Evolutionary conservation across 2,329 filamentous ascomycete genomes (phyloP), one percentile per base, ranked within the genome.

Genomic region (Periconia digitata): DNA sequence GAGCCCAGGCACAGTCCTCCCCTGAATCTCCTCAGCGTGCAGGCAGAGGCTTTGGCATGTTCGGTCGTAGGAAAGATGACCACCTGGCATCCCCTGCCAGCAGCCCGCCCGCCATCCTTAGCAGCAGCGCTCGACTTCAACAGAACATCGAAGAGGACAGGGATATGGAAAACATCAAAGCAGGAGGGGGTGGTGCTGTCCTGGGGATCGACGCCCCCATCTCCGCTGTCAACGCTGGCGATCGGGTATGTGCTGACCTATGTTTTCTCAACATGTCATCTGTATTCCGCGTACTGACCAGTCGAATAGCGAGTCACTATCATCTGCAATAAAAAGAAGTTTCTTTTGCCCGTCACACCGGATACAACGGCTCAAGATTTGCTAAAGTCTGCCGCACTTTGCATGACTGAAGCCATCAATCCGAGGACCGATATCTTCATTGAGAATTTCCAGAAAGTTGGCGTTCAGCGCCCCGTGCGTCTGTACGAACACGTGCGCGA

Each of bases 401-500:
- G 79, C 56, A 79, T 91, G 60, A 79, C 80, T 16, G 82, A 86
- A 47, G 72, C 75, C 1, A 85, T 95, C 51, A 79, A 85, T 53
- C 78, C 85, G 0, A 74, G 79, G 10, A 81, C 79, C 12, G 87
- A 85, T 44, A 79, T 94, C n/a, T 69, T 96, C 10, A 72, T 91
- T 16, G 92, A 97, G 69, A 83, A 81, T 17, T 96, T 91, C 67
- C 75, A 79, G 17, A 80, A 85, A 38, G 79, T 94, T 1, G 90
- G 90, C 23, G 78, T 97, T 2, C 89, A 95, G 68, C 84, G 92
- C 34, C 87, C 89, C 1, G 74, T 97, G 21, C 86, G 92, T 35
- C 85, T 85, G 34, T 96, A 96, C 66, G 92, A 97, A 73, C 84
- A 84, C 53, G 81, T 97, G 24, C 84, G 90, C 50, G 90, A 96